These are phyloP conservation scores for Pythium diclinum DNA, from an alignment of 352 stramenopile species.

Conservation along the genomic window DNA sequence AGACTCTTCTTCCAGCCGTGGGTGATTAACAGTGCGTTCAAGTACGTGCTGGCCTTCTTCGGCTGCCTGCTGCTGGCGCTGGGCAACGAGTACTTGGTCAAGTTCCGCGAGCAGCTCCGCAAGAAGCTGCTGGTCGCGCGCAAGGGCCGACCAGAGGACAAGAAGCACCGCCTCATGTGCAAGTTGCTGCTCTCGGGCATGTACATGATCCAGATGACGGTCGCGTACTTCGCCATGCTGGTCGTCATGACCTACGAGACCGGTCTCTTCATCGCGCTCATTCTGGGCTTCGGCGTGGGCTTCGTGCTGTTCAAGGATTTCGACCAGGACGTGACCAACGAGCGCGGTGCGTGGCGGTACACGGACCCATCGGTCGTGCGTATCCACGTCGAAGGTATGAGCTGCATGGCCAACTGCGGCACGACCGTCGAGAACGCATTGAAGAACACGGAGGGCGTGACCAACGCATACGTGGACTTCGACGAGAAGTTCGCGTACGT, in stretches of 20 bases:
- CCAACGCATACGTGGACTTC: conserved; percentile 73
- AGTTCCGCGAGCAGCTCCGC: conserved; percentile 48
- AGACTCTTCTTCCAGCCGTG: conserved; percentile 77
- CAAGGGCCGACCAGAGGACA: conserved; percentile 40
- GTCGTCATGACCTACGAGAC: conserved; percentile 84
- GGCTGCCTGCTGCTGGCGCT: conserved; percentile 61
- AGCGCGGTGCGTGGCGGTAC: conserved; percentile 50
- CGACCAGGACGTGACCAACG: conserved; percentile 63
- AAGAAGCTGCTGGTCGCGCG: conserved; percentile 39
- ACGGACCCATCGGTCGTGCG: conserved; percentile 30
- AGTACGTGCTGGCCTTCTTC: conserved; percentile 74
- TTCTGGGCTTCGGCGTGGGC: conserved; percentile 62
- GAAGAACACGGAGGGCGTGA: conserved; percentile 51
- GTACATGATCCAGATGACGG: conserved; percentile 82
- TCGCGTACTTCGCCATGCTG: conserved; percentile 82
- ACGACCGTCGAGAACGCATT: conserved; percentile 72
- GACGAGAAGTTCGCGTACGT: conserved; percentile 73
- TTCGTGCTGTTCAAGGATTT: conserved; percentile 76
- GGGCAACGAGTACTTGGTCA: conserved; percentile 65
- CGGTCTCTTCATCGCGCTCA: conserved; percentile 66
- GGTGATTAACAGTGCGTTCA: conserved; percentile 67
- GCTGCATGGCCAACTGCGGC: conserved; percentile 89
- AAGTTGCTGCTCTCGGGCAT: conserved; percentile 56
- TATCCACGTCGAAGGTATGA: conserved; percentile 82
- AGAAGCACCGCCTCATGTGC: conserved; percentile 58